Conservation (phyloP, 768 basidiomycete genomes). For the Cytidiella melzeri region DNA sequence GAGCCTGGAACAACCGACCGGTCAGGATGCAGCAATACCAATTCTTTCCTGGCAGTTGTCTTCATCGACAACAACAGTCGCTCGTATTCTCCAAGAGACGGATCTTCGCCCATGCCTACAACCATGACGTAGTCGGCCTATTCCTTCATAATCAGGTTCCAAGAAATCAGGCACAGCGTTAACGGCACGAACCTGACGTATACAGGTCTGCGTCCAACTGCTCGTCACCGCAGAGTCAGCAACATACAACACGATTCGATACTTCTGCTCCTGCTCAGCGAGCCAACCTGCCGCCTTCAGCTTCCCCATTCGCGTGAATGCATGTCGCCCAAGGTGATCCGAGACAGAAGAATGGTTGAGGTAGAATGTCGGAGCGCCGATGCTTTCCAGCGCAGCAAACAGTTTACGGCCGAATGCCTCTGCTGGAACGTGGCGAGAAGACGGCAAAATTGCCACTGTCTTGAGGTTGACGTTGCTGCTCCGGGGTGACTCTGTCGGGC, state of each 20-base stretch:
- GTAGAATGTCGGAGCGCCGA: slow-evolving; percentile 89
- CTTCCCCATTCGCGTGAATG: slow-evolving; percentile 95
- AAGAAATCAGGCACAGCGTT: neutral
- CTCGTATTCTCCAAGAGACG: slow-evolving; percentile 90
- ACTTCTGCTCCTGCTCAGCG: slow-evolving; percentile 92
- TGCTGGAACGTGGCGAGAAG: slow-evolving; percentile 81
- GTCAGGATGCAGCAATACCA: slow-evolving; percentile 90
- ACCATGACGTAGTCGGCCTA: slow-evolving; percentile 93
- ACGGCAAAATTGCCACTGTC: slow-evolving; percentile 89
- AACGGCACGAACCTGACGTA: slow-evolving; percentile 66
- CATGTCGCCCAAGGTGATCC: slow-evolving; percentile 87
- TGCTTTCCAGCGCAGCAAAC: slow-evolving; percentile 80
- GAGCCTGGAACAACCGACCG: slow-evolving; percentile 84
- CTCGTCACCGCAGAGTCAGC: slow-evolving; percentile 93
- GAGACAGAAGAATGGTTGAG: slow-evolving; percentile 93
- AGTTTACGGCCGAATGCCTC: slow-evolving; percentile 87
- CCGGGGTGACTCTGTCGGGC: slow-evolving; percentile 56
- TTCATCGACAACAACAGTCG: slow-evolving; percentile 90
- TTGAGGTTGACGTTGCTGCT: slow-evolving; percentile 80
- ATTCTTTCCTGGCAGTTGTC: slow-evolving; percentile 96
- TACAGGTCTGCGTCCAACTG: slow-evolving; percentile 98
- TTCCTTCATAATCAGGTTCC: neutral
- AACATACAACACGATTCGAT: slow-evolving; percentile 90
- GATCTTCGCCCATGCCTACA: slow-evolving; percentile 91
- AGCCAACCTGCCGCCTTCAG: slow-evolving; percentile 93